These are phyloP conservation scores for Claviceps purpurea DNA, from an alignment of 2,329 filamentous ascomycete species.

Conservation along the genomic window DNA sequence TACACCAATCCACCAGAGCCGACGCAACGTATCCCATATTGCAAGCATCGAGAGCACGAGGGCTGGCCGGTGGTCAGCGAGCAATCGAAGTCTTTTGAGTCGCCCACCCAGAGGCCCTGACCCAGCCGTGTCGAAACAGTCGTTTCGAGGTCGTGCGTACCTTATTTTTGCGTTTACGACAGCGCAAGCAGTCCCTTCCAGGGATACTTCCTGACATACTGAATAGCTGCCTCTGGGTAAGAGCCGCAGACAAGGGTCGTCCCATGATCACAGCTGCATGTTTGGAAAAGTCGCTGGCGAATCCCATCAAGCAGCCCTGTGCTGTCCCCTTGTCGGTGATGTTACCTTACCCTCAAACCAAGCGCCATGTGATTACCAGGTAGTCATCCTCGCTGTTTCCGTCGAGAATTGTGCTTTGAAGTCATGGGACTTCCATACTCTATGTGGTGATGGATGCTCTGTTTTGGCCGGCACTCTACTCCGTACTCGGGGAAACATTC, in stretches of 20 bases:
- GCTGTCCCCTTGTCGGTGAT: background rate
- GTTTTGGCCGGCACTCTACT: too few species aligned
- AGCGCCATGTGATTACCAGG: too few species aligned
- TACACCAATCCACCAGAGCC: constrained; percentile 4
- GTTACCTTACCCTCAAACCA: too few species aligned
- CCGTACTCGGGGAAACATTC: too few species aligned
- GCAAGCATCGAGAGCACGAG: constrained; percentile 4
- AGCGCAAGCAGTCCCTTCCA: constrained; percentile 3
- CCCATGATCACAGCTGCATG: background rate
- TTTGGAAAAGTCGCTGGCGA: background rate
- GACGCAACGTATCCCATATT: constrained; percentile 3
- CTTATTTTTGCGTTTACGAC: constrained; percentile 6
- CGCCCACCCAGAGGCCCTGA: background rate
- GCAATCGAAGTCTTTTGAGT: background rate
- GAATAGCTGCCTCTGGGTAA: background rate
- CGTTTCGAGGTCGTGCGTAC: constrained; percentile 1
- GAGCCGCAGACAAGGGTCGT: background rate
- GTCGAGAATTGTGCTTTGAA: too few species aligned
- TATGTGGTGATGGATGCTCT: too few species aligned
- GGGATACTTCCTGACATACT: constrained; percentile 1
- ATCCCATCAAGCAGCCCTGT: background rate
- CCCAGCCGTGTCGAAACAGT: background rate
- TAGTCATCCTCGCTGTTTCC: too few species aligned
- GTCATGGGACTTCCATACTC: too few species aligned
- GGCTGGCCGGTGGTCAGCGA: background rate